Evolutionary conservation across 164 flowering plant genomes (phyloP), one percentile per base, ranked within the genome.

Genomic region (Santalum album): DNA sequence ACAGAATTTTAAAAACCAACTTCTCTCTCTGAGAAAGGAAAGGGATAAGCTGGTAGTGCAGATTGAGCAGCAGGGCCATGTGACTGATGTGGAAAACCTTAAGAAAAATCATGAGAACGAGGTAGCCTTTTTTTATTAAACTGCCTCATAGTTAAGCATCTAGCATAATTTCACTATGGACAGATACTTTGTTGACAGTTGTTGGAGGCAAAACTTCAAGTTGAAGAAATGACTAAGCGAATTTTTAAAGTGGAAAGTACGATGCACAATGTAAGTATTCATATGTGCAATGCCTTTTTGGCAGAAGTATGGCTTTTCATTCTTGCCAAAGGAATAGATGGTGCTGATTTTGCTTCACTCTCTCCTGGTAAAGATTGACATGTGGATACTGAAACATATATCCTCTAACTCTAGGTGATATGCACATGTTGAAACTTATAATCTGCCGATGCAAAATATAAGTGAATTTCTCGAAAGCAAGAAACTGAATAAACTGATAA

Each of bases 261-360:
- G 62, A 70, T 75, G 58, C 80, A 62, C 17, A 60, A 62, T 35
- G 91, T 84, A 64, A 79, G 82, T 67, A 21, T 58, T 47, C 12
- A 27, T 25, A 20, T n/a, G 9, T 14, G 24, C 25, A 20, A 6
- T 2, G 17, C 44, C 12, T 42, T 48, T 23, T 9, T 1, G 16
- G 40, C 40, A 36, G 12, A 12, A 7, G 14, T 6, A 14, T 36
- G 40, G 15, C 12, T 12, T 36, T 36, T 9, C 40, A 6, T 36
- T 36, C 40, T 36, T 12, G 1, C 16, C 40, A 36, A 14, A 7
- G 2, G 15, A 36, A 36, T 36, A 12, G 15, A 14, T 6, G 7
- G 40, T 36, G 34, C n/a, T 29, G 34, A 29, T 29, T 29, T 29
- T 29, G 9, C n/a, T n/a, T n/a, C n/a, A n/a, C n/a, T n/a, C n/a